Percentiles rank a stretch among this genome's conserved stretches.
Conservation (phyloP, 202 grass and related monocot species). For the Sporobolus alterniflorus region DNA sequence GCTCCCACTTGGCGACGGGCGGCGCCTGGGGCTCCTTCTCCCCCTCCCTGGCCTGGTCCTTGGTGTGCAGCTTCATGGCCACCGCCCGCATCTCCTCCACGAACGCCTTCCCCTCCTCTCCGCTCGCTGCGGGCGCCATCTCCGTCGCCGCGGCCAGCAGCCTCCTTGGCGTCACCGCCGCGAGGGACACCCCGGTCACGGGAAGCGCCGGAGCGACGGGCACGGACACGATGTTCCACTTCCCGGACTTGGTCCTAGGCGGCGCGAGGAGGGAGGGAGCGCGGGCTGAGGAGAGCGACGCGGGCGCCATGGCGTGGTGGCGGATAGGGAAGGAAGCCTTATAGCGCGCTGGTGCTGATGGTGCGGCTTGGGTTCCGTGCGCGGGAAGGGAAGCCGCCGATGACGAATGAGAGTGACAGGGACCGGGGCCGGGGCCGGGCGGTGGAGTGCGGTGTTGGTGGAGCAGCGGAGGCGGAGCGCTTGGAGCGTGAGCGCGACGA, state of each 20-base stretch:
- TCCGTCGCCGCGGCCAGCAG: constrained; percentile 58
- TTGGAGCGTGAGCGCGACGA: neutral
- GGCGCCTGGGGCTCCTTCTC: constrained; percentile 75
- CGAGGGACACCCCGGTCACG: neutral
- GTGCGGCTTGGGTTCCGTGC: neutral
- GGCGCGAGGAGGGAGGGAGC: constrained; percentile 11
- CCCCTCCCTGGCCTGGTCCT: constrained; percentile 77
- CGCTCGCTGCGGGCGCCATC: constrained; percentile 59
- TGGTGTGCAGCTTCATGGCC: constrained; percentile 90
- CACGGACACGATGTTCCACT: constrained; percentile 24
- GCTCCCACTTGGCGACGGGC: constrained; percentile 63
- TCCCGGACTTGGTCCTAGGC: neutral
- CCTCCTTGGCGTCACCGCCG: constrained; percentile 34
- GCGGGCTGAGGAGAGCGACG: constrained; percentile 43
- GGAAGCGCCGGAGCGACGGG: neutral
- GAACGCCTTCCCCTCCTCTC: constrained; percentile 58
- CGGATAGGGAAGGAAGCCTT: constrained; percentile 8
- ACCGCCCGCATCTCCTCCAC: constrained; percentile 85
- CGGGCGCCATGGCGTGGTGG: constrained; percentile 57
- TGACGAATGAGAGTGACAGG: neutral
- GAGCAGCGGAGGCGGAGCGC: neutral
- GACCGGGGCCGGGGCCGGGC: constrained; percentile 19
- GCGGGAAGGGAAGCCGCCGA: constrained; percentile 18
- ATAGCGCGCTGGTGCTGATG: neutral
- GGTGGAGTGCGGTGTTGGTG: constrained; percentile 43